phyloP scores from a whole-genome alignment of 2,329 filamentous ascomycete species.

The Colletotrichum musicola region DNA sequence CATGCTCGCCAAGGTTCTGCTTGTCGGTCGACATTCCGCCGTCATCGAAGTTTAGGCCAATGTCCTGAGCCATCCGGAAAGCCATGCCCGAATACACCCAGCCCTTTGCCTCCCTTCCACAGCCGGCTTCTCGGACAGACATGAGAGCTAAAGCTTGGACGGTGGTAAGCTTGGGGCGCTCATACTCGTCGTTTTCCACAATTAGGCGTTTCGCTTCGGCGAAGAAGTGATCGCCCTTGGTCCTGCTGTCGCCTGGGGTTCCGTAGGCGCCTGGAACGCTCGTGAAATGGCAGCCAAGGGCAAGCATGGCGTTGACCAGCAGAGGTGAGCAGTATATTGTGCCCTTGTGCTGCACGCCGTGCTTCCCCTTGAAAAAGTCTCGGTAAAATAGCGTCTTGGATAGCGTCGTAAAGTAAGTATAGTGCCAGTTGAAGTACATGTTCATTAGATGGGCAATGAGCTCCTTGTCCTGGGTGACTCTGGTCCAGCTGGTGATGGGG shows the following conservation, averaged over 20 bases:
- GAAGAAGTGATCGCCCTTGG: slow-evolving; percentile 96
- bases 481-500: slow-evolving; percentile 87
- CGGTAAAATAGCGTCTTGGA: slow-evolving; percentile 88
- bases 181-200: slow-evolving; percentile 92
- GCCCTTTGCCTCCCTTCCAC: slow-evolving; percentile 91
- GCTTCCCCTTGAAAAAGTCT: slow-evolving; percentile 82
- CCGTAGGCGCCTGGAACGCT: slow-evolving; percentile 79
- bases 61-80: slow-evolving; percentile 95
- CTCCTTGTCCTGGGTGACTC: slow-evolving; percentile 82
- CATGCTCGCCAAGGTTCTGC: slow-evolving; percentile 77
- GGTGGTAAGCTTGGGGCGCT: slow-evolving; percentile 87
- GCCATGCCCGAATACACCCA: slow-evolving; percentile 99
- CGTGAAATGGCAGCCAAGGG: slow-evolving; percentile 94
- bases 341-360: slow-evolving; percentile 61
- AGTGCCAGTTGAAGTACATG: slow-evolving; percentile 99
- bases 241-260: slow-evolving; percentile 79
- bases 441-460: slow-evolving; percentile 90
- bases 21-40: slow-evolving; percentile 71
- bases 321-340: slow-evolving; percentile 88
- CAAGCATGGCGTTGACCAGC: slow-evolving; percentile 93
- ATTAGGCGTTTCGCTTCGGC: slow-evolving; percentile 91
- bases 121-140: slow-evolving; percentile 96
- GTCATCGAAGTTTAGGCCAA: slow-evolving; percentile 90
- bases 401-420: slow-evolving; percentile 93
- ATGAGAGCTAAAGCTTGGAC: slow-evolving; percentile 95